Conservation (phyloP, 2,329 filamentous ascomycete genomes). For the Fusarium succisae region DNA sequence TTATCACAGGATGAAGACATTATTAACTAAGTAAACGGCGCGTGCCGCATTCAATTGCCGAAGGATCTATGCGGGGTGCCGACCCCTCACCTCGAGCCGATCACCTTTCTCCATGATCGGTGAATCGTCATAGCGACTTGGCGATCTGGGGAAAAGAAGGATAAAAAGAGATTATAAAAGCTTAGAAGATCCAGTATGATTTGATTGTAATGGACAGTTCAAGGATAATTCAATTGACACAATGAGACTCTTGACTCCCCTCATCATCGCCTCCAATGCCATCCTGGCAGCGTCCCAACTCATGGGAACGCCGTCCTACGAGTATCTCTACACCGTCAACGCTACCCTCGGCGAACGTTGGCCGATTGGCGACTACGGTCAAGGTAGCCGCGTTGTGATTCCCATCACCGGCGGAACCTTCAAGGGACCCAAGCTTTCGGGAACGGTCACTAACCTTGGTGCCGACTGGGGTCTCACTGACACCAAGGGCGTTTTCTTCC, state of each 20-base stretch:
- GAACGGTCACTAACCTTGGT: constrained; percentile 45
- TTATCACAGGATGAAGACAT: background rate
- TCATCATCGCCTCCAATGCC: background rate
- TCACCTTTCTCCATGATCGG: background rate
- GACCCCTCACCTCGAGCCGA: constrained; percentile 17
- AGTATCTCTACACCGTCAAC: constrained; percentile 39
- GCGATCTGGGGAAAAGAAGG: background rate
- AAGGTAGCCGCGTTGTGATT: constrained; percentile 39
- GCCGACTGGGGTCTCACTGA: constrained; percentile 52
- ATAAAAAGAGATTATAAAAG: background rate
- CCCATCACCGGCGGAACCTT: constrained; percentile 50
- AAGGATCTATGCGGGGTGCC: constrained; percentile 8
- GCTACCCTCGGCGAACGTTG: constrained; percentile 33
- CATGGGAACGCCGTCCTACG: constrained; percentile 28
- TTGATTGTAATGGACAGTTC: no score
- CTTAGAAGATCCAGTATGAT: background rate
- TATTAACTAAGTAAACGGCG: background rate
- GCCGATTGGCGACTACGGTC: constrained; percentile 36
- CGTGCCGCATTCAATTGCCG: constrained; percentile 27
- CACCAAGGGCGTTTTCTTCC: constrained; percentile 48
- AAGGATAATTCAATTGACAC: background rate
- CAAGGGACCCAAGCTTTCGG: constrained; percentile 47
- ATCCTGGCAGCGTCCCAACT: constrained; percentile 15
- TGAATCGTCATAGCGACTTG: background rate
- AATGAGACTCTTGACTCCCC: constrained; percentile 17